Base-by-base conservation (phyloP, 495 filamentous ascomycete species). In the Penicillium lagena region DNA sequence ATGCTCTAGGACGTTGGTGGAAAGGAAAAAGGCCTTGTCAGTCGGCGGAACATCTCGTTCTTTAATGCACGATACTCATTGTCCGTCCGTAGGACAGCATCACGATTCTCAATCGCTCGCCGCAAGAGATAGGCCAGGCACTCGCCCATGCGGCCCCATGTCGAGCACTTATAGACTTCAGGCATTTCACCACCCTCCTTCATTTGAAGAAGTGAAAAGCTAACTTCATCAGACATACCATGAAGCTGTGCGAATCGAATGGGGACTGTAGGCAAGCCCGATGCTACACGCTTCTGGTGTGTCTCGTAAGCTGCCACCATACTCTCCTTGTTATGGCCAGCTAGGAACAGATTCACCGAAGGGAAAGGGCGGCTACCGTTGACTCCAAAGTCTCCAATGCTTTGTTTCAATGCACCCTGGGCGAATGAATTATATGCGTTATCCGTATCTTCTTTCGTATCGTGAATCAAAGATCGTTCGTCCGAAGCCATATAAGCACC, bases 211-310 rank as follows among this genome's bases (percentile, higher is more conserved):
- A 95, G 64, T 42, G 83, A 80, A 49, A 86, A 87, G 56, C 81
- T 86, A 9, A 96, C 79, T 52, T 94, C 89, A 49, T 96, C 90
- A 7, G 90, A 88, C 90, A 96, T 96, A 9, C 90, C 90, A 68
- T 89, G 82, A 12, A 96, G 70, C 64, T 96, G 90, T 1, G 50
- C 70, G 43, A 69, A 74, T 2, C 62, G 59, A 13, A 69, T 62
- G 28, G 62, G 56, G 17, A 66, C 58, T 7, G 60, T 71, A 17
- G 64, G 67, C 10, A 61, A 39, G 2, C 54, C 52, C 1, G 52
- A 61, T 17, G 36, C 42, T 0, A 59, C 12, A 0, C 66, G 63
- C 12, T 64, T 47, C 37, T 66, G 56, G 38, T 64, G 59, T 7
- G 71, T 47, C 5, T 58, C 35, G 37, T 63, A 62, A 14, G 66